phyloP scores from a whole-genome alignment of 1,284 basidiomycete genomes.

The Garcileccinum viscosum region DNA sequence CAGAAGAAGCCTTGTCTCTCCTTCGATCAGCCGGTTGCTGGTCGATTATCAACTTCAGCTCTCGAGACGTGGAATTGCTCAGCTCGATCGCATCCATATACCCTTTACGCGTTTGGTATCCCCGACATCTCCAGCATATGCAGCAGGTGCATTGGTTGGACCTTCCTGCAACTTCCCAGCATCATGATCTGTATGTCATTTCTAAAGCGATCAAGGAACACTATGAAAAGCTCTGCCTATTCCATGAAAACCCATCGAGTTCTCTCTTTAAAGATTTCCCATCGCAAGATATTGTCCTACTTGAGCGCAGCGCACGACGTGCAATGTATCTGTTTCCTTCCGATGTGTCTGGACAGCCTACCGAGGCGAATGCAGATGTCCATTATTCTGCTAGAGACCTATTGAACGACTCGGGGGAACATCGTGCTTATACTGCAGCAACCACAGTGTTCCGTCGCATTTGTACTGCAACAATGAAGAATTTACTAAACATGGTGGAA shows the following conservation, averaged over 20 bases:
- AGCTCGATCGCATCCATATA: slow-evolving; percentile 41
- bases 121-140: slow-evolving; percentile 45
- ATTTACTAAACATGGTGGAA: slow-evolving; percentile 15
- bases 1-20: slow-evolving; percentile 50
- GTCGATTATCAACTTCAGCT: slow-evolving; percentile 45
- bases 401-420: slow-evolving; percentile 9
- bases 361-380: slow-evolving; percentile 7
- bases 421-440: slow-evolving; percentile 24
- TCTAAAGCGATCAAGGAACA: slow-evolving; percentile 40
- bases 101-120: slow-evolving; percentile 47
- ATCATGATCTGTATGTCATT: slow-evolving; percentile 36
- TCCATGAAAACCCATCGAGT: slow-evolving; percentile 1
- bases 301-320: slow-evolving; percentile 19
- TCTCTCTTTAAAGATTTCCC: slow-evolving; percentile 13
- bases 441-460: slow-evolving; percentile 10
- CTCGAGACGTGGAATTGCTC: slow-evolving; percentile 41
- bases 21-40: slow-evolving; percentile 44
- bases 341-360: slow-evolving; percentile 5
- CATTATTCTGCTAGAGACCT: slow-evolving; percentile 29
- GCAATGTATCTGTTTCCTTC: slow-evolving; percentile 15
- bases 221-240: slow-evolving; percentile 23
- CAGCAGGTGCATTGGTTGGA: slow-evolving; percentile 33
- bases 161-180: slow-evolving; percentile 38
- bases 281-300: slow-evolving; percentile 10
- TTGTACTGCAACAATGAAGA: neutral